Conservation (phyloP, 306 rosid species). For the Acacia melanoxylon region DNA sequence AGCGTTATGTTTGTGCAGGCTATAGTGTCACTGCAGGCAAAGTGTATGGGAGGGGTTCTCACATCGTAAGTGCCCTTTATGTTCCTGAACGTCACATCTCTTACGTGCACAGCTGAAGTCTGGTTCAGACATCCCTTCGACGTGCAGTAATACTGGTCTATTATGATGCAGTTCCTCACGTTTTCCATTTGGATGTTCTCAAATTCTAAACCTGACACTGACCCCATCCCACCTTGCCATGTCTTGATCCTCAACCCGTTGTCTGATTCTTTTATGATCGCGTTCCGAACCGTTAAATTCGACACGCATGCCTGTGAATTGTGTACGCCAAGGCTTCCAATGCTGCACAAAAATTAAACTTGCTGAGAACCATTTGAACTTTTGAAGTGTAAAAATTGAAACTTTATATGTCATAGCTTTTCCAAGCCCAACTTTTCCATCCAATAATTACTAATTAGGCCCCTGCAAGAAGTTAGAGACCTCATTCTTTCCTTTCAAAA, state of each 20-base stretch:
- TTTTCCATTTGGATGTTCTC: slow-evolving; percentile 86
- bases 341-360: slow-evolving; percentile 53
- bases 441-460: not conserved
- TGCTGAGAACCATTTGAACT: not conserved
- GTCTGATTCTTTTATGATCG: slow-evolving; percentile 73
- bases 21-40: slow-evolving; percentile 84
- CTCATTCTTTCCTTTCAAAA: not conserved
- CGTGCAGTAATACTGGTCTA: slow-evolving; percentile 89
- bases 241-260: slow-evolving; percentile 91
- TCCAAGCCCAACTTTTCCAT: not conserved
- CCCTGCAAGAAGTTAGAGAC: not conserved
- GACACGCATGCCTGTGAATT: slow-evolving; percentile 90
- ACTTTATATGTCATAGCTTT: not conserved
- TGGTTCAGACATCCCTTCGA: slow-evolving; percentile 73
- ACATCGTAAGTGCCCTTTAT: slow-evolving; percentile 94
- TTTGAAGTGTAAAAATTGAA: not conserved
- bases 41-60: slow-evolving; percentile 84
- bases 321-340: slow-evolving; percentile 91
- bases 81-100: slow-evolving; percentile 57
- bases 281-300: slow-evolving; percentile 71
- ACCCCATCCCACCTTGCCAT: slow-evolving; percentile 96
- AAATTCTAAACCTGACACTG: slow-evolving; percentile 62
- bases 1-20: slow-evolving; percentile 89
- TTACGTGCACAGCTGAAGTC: slow-evolving; percentile 78
- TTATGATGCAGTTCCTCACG: slow-evolving; percentile 73